Conservation (phyloP, 2,329 filamentous ascomycete species). For the Ascochyta lentis region DNA sequence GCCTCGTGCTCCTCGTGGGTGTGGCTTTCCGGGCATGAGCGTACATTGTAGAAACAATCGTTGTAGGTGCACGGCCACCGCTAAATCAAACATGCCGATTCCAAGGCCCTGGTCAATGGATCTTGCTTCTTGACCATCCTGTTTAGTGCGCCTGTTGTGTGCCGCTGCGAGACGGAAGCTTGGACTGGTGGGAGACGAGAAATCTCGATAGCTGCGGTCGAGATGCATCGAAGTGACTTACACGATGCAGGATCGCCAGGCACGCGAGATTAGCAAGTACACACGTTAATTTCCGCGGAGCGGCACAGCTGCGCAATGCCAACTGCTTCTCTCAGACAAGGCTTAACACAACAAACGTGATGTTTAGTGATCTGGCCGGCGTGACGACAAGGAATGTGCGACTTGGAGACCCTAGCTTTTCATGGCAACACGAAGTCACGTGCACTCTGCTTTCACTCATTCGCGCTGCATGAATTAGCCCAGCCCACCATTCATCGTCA, state of each 20-base stretch:
- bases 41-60: not conserved
- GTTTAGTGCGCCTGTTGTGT: not conserved
- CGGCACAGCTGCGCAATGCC: too few species aligned
- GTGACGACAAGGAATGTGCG: constrained; percentile 8
- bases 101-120: not conserved
- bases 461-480: not conserved
- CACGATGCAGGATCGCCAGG: not conserved
- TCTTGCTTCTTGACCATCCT: not conserved
- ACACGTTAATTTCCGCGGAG: constrained; percentile 3
- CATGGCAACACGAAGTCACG: constrained; percentile 1
- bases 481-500: not conserved
- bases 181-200: not conserved
- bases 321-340: not conserved
- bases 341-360: not conserved
- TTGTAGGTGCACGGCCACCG: not conserved
- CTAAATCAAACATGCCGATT: not conserved
- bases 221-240: not conserved
- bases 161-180: not conserved
- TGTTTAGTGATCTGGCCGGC: not conserved
- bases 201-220: not conserved
- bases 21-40: not conserved
- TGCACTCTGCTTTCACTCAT: not conserved
- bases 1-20: not conserved
- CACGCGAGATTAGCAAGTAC: not conserved
- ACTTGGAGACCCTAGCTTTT: not conserved